phyloP scores from a whole-genome alignment of 495 filamentous ascomycete genomes.

The Evernia prunastri region DNA sequence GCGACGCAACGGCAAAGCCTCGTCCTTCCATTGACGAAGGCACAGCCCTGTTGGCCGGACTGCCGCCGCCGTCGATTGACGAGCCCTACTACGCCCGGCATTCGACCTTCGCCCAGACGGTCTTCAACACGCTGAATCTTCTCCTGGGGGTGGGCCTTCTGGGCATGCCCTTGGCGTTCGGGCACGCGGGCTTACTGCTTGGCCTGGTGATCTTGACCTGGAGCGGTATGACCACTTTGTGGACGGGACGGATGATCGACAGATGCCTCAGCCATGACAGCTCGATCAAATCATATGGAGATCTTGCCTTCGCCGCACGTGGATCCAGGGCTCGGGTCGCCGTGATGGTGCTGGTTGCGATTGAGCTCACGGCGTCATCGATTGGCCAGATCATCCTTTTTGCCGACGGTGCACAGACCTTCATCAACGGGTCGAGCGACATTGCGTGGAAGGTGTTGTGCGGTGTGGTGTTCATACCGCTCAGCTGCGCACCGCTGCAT shows the following conservation, averaged over 20 bases:
- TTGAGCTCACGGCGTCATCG: too few species aligned
- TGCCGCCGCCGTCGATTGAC: neutral
- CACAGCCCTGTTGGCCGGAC: neutral
- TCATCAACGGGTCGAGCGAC: too few species aligned
- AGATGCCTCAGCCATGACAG: neutral
- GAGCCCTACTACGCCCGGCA: neutral
- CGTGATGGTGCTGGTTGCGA: too few species aligned
- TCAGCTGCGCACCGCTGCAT: too few species aligned
- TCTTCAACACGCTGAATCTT: neutral
- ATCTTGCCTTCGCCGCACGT: too few species aligned
- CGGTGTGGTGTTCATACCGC: too few species aligned
- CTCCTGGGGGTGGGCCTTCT: neutral
- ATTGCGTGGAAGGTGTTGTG: too few species aligned
- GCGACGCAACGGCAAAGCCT: neutral
- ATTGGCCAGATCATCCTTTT: too few species aligned
- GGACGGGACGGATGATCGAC: neutral
- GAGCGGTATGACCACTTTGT: neutral
- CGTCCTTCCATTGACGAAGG: neutral
- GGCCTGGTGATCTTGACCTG: neutral
- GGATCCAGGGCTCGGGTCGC: too few species aligned
- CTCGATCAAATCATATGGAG: neutral
- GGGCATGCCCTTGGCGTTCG: neutral
- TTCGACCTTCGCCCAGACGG: neutral
- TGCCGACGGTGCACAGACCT: too few species aligned
- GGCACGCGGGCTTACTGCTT: neutral